Evolutionary conservation across 768 basidiomycete species (phyloP).

Genomic region (Russula ochroleuca): DNA sequence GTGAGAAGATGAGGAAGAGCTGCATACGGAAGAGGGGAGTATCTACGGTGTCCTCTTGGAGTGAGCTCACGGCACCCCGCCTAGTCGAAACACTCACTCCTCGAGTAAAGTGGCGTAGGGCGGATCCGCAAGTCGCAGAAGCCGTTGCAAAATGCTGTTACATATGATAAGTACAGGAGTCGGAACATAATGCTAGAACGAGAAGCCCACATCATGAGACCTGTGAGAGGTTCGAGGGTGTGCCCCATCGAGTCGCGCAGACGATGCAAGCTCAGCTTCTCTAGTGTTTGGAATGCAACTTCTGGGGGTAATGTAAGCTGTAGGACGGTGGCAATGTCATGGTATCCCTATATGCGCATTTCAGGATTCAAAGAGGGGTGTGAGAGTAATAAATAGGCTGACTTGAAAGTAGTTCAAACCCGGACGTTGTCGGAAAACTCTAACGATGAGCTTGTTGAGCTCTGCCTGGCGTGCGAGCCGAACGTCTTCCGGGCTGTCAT

Average conservation of each 20-base stretch:
- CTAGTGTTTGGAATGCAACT: conserved; percentile 52
- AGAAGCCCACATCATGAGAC: conserved; percentile 56
- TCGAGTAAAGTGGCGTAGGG: conserved; percentile 65
- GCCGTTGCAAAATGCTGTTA: conserved; percentile 66
- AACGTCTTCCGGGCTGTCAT: conserved; percentile 32
- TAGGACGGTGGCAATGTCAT: conserved; percentile 85
- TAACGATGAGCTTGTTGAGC: conserved; percentile 68
- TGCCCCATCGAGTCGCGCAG: conserved; percentile 86
- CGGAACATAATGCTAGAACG: conserved; percentile 52
- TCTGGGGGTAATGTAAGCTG: conserved; percentile 67
- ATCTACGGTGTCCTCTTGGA: conserved; percentile 37
- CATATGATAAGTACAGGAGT: conserved; percentile 34
- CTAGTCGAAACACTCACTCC: conserved; percentile 41
- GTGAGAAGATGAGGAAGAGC: conserved; percentile 88
- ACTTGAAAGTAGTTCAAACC: conserved; percentile 83
- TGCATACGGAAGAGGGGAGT: conserved; percentile 79
- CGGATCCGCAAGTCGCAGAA: conserved; percentile 69
- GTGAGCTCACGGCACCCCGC: neutral
- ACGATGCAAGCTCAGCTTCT: conserved; percentile 72
- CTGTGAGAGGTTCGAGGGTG: conserved; percentile 80
- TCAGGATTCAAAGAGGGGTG: neutral
- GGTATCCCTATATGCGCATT: conserved; percentile 66
- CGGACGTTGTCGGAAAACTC: conserved; percentile 67
- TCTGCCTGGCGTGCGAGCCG: conserved; percentile 57
- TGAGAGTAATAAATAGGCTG: conserved; percentile 12